These are phyloP conservation scores for Dillenia turbinata DNA, from an alignment of 164 flowering plant species.

Conservation along the genomic window DNA sequence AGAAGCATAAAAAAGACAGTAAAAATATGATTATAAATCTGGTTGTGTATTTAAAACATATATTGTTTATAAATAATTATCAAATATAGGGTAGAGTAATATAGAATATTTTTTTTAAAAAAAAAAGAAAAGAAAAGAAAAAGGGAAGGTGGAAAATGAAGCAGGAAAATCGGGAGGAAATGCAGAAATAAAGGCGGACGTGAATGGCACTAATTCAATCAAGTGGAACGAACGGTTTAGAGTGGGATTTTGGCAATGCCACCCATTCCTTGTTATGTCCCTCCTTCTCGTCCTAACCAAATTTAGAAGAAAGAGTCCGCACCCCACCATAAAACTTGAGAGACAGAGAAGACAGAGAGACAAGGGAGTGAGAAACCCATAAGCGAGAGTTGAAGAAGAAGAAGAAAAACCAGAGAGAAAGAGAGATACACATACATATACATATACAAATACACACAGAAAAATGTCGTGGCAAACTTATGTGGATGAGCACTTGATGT, in stretches of 20 bases:
- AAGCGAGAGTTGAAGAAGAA: background rate
- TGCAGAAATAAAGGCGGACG: constrained; percentile 18
- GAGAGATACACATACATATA: background rate
- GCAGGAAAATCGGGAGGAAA: background rate
- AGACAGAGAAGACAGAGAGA: too few relatives aligned
- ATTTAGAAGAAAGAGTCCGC: too few relatives aligned
- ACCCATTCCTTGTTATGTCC: too few relatives aligned
- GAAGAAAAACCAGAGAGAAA: background rate
- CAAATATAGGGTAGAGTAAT: too few relatives aligned
- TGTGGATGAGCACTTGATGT: constrained; percentile 49
- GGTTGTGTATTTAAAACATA: too few relatives aligned
- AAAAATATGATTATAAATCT: too few relatives aligned
- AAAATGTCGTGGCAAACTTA: constrained; percentile 46
- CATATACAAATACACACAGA: background rate
- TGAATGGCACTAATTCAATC: constrained; percentile 25
- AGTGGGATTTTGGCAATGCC: constrained; percentile 3
- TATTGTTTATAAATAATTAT: too few relatives aligned
- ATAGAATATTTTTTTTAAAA: background rate
- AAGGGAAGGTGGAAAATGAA: constrained; percentile 4
- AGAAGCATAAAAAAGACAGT: too few relatives aligned
- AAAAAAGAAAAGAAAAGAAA: background rate
- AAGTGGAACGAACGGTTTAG: constrained; percentile 8
- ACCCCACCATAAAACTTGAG: too few relatives aligned
- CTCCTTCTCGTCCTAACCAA: too few relatives aligned
- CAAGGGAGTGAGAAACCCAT: too few relatives aligned